These are phyloP conservation scores for Paecilomyces fulvus DNA, from an alignment of 2,329 filamentous ascomycete genomes.

Conservation along the genomic window DNA sequence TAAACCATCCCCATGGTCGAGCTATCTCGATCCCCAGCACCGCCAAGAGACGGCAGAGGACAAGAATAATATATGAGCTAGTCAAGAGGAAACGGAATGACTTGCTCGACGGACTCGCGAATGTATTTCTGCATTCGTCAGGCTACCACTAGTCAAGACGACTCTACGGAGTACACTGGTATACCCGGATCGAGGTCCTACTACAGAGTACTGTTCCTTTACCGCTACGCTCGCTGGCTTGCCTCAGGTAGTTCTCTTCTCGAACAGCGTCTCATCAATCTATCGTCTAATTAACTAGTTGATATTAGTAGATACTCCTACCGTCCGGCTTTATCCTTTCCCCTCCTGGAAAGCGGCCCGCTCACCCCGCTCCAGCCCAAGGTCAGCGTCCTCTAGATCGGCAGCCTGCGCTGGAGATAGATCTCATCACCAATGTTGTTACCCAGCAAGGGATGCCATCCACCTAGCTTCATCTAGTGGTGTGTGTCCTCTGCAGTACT, in stretches of 20 bases:
- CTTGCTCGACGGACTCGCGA: not conserved
- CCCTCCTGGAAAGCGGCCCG: constrained; percentile 19
- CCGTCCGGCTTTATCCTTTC: not conserved
- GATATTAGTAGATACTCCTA: not conserved
- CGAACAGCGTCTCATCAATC: not conserved
- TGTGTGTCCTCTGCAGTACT: not conserved
- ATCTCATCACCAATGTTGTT: not conserved
- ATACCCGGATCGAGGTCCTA: not conserved
- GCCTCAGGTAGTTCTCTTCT: not conserved
- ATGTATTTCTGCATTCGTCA: not conserved
- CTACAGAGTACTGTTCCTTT: not conserved
- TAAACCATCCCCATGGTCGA: not conserved
- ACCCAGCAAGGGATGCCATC: not conserved
- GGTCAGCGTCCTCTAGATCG: constrained; percentile 17
- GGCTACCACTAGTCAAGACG: not conserved
- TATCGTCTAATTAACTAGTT: not conserved
- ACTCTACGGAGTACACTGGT: not conserved
- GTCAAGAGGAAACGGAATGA: not conserved
- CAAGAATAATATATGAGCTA: not conserved
- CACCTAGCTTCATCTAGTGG: not conserved
- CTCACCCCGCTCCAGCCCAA: constrained; percentile 25
- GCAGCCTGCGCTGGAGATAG: not conserved
- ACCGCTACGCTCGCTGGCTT: not conserved
- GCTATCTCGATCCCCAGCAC: not conserved
- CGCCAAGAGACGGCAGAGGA: not conserved